Evolutionary conservation across 2,329 filamentous ascomycete genomes (phyloP), one percentile per base, ranked within the genome.

Genomic region (Botrytis paeoniae): DNA sequence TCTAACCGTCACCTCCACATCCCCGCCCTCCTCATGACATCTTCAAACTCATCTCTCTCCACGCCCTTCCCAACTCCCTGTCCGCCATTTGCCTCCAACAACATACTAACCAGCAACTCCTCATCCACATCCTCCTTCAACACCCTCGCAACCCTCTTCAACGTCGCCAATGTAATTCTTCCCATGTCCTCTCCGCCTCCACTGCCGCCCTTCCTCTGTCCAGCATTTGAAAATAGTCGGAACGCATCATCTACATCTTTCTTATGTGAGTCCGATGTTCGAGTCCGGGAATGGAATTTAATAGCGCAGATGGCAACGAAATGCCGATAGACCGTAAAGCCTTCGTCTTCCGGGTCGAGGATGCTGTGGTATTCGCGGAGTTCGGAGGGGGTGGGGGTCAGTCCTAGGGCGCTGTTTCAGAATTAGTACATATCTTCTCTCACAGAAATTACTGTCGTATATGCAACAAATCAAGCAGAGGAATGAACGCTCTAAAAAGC

Each of bases 261-360:
- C 32, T 86, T 86, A 77, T 88, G 88, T 69, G 86, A 85, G 69
- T 85, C 85, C 71, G 82, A 82, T 57, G 82, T 85, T 78, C 86
- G 83, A 70, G 86, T 84, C 71, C 86, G 85, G 62, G 86, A 85
- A 80, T 93, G 92, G 75, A 97, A 85, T 81, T 97, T 95, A 72
- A 98, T 88, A 22, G 95, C 95, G 80, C 93, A 94, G 78, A 98
- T 92, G 73, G 93, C 92, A 45, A 98, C 86, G 82, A 98, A 98
- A 69, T 91, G 89, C 74, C 90, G 87, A 83, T 95, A 98, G 10
- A 89, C 86, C 20, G 95, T 90, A 82, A 89, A 92, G 60, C 95
- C 95, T 72, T 92, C 91, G 29, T 87, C 85, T 45, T 95, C 92
- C 0, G 95, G 95, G 82, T 98, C 96, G 75, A 98, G 88, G 72